Evolutionary conservation across 768 basidiomycete species (phyloP).

Genomic region (Boletus coccyginus): DNA sequence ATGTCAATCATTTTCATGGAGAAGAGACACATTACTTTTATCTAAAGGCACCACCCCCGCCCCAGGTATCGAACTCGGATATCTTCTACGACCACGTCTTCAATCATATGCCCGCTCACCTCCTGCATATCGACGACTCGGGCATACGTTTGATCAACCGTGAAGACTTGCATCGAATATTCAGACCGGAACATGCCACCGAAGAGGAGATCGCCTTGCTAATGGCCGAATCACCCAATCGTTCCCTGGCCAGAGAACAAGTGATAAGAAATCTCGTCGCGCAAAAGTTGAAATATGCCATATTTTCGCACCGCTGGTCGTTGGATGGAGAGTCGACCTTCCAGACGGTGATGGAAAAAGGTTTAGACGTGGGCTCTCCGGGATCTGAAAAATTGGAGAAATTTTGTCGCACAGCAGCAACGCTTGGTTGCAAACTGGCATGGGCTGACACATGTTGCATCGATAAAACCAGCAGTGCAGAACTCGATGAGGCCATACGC

Average conservation of each 20-base stretch:
- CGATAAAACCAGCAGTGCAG: conserved; percentile 28
- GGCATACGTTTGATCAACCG: conserved; percentile 9
- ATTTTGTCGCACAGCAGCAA: conserved; percentile 12
- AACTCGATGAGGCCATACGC: conserved; percentile 30
- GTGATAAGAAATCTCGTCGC: conserved; percentile 3
- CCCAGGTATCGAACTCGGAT: background rate
- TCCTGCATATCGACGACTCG: conserved; percentile 10
- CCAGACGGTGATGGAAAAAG: conserved; percentile 3
- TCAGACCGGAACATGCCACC: conserved; percentile 6
- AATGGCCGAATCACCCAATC: background rate
- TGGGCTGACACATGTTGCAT: conserved; percentile 30
- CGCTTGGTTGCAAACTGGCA: conserved; percentile 16
- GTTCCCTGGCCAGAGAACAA: background rate
- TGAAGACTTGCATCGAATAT: conserved; percentile 13
- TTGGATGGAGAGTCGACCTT: conserved; percentile 13
- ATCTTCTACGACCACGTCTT: conserved; percentile 17
- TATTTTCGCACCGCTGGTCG: conserved; percentile 16
- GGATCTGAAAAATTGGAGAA: conserved; percentile 14
- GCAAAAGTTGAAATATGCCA: conserved; percentile 12
- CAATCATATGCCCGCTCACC: conserved; percentile 16
- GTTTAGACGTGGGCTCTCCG: background rate
- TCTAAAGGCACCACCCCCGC: background rate
- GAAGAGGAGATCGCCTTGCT: conserved; percentile 3
- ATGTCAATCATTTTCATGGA: background rate
- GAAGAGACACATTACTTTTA: background rate